Base-by-base conservation (phyloP, 1,284 basidiomycete species). In the Microbotryum scabiosae region DNA sequence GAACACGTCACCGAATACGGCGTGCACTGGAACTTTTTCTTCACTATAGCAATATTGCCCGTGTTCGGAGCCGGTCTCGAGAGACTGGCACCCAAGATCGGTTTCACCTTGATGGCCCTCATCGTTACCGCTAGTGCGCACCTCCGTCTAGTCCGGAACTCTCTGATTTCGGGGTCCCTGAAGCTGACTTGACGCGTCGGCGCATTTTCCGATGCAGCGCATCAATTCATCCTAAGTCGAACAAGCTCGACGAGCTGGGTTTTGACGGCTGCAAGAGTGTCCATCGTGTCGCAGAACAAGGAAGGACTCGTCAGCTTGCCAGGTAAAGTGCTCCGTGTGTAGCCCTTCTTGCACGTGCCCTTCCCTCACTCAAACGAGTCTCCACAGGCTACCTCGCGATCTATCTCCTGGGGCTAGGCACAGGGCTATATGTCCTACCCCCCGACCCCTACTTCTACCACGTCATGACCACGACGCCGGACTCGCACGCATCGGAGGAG, bases 21-120 rank as follows among this genome's bases (percentile, higher is more conserved):
- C 1, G 84, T 85, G 0, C 93, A 97, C 72, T 98, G 96, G 96
- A 98, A 98, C 75, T 98, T 98, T 76, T 98, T 98, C 80, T 82
- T 97, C 71, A 97, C 96, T 0, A 79, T 98, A 16, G 90, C 85
- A 0, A 65, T 89, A 1, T 75, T 97, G 3, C 93, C 93, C 0
- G 74, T 88, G 1, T 75, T 90, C 7, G 85, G 90, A 66, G 82
- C 87, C 0, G 60, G 84, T 0, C 73, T 90, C 8, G 84, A 87
- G 61, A 85, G 87, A 0, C 52, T 88, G 7, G 80, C 88, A 44
- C 72, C 76, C 14, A 73, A 73, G 20, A 59, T 85, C 3, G 82
- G 86, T 0, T 81, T 88, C 57, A 82, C 84, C 1, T 67, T 84
- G 0, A 67, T 93, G 0, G 90, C 83, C 0, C 69, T 92, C 3